These are phyloP conservation scores for Colletotrichum brevisporum DNA, from an alignment of 2,329 filamentous ascomycete genomes.

Conservation along the genomic window DNA sequence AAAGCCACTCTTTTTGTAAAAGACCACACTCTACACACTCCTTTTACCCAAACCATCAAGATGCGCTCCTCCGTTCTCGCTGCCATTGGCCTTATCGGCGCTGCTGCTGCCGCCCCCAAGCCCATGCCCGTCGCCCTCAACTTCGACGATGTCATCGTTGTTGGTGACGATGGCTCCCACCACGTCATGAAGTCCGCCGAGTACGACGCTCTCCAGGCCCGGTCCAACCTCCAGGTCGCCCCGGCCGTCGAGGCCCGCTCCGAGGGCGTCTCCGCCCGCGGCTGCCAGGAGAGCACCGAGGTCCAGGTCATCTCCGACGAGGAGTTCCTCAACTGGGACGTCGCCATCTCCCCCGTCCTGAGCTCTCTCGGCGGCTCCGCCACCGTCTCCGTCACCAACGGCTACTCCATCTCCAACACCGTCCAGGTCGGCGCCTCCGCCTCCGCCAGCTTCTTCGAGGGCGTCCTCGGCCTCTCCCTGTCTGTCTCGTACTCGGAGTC, in stretches of 20 bases:
- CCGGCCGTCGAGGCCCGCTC: constrained; percentile 2
- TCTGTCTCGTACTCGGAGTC: constrained; percentile 44
- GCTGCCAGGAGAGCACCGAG: constrained; percentile 44
- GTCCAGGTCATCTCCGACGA: constrained; percentile 44
- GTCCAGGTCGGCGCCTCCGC: constrained; percentile 45
- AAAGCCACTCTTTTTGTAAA: constrained; percentile 34
- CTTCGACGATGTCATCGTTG: constrained; percentile 46
- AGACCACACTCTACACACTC: constrained; percentile 17
- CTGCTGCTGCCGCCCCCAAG: constrained; percentile 13
- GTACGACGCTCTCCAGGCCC: constrained; percentile 42
- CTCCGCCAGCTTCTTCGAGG: constrained; percentile 45
- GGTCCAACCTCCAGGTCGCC: constrained; percentile 30
- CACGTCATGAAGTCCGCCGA: constrained; percentile 46
- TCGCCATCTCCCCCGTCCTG: constrained; percentile 53
- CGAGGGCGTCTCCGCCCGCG: constrained; percentile 21
- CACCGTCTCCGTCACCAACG: constrained; percentile 49
- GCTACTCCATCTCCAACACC: constrained; percentile 52
- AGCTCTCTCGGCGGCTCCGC: constrained; percentile 47
- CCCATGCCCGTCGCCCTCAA: constrained; percentile 36
- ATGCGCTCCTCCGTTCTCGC: constrained; percentile 38
- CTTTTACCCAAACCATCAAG: constrained; percentile 28
- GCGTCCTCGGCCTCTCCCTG: constrained; percentile 43
- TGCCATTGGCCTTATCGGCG: constrained; percentile 24
- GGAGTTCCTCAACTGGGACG: constrained; percentile 56
- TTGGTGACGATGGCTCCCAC: constrained; percentile 44